phyloP scores from a whole-genome alignment of 441 rosid species.

The Breynia disticha region DNA sequence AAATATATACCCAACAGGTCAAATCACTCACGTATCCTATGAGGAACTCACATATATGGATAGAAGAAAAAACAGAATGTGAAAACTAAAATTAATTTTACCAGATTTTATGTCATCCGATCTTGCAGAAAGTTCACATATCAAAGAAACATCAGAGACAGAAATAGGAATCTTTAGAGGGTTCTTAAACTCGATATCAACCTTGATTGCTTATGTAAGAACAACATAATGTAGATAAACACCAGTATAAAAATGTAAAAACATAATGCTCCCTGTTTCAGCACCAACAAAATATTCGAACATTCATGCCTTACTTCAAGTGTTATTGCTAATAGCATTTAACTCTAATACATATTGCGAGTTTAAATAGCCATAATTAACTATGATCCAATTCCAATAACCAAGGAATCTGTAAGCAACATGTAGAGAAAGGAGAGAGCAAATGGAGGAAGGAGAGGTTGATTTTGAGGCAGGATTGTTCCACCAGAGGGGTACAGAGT shows the following conservation, averaged over 20 bases:
- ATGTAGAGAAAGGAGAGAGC: neutral
- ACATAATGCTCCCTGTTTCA: neutral
- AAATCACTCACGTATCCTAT: conserved; percentile 8
- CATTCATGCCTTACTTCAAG: neutral
- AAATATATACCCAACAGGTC: conserved; percentile 4
- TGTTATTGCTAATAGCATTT: neutral
- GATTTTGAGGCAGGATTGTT: no score
- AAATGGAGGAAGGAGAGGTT: no score
- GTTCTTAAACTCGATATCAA: conserved; percentile 68
- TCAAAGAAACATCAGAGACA: conserved; percentile 59
- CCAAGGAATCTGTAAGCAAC: neutral
- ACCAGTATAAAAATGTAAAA: neutral
- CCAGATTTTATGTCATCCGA: conserved; percentile 61
- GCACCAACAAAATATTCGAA: neutral
- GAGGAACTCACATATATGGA: conserved; percentile 7
- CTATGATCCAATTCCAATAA: neutral
- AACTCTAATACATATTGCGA: conserved; percentile 4
- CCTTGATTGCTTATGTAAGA: conserved; percentile 71
- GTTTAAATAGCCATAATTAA: neutral
- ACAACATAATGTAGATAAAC: neutral
- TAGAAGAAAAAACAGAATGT: conserved; percentile 1
- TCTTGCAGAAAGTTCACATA: conserved; percentile 57
- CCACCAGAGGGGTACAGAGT: no score
- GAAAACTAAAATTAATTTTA: conserved; percentile 28
- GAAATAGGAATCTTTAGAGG: conserved; percentile 74